Evolutionary conservation across 2,329 filamentous ascomycete genomes (phyloP), one percentile per base, ranked within the genome.

Genomic region (Diaporthe australafricana): DNA sequence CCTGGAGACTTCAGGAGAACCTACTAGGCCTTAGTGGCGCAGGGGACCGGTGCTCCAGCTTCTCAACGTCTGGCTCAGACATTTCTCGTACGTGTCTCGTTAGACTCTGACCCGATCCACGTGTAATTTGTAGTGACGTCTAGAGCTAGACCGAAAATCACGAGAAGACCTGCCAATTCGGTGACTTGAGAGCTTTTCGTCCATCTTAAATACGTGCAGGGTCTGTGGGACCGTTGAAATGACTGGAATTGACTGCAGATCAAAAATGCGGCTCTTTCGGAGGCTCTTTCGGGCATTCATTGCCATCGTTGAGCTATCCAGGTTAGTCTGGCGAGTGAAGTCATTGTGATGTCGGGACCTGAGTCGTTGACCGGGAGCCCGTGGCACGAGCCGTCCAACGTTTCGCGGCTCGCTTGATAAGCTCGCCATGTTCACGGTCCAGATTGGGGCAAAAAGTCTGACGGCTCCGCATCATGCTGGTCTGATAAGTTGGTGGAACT

Each of bases 321-420:
- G 20, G 20, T 53, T 53, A 52, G 30, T 48, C 38, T 22, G 32
- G n/a, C 12, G 40, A 14, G 42, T 68, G 69, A 71, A 71, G 52
- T 68, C 69, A 68, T 71, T 12, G 52, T 69, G 67, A 60, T 69
- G 67, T 47, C 42, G 67, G 47, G 22, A n/a, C 69, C 22, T 67
- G 69, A 67, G 22, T 71, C 60, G 69, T 32, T 47, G 57, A 17
- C 57, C 57, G 40, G 57, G 40, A 47, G 47, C 38, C 57, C 5
- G 20, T n/a, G 38, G 22, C 25, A 45, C 40, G 38, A 60, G 38
- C 8, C 11, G 9, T 30, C 25, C 16, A 30, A 5, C 16, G 42
- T 16, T 17, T 62, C 57, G 27, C 57, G 57, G 4, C 27, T 47
- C 57, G 57, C 25, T 25, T 62, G 40, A 62, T 47, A 47, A 47